A percentile compares a stretch with the other conserved stretches of the same genome.
phyloP scores from a whole-genome alignment of 2,329 filamentous ascomycete genomes.

The Aspergillus oerlinghausenensis region DNA sequence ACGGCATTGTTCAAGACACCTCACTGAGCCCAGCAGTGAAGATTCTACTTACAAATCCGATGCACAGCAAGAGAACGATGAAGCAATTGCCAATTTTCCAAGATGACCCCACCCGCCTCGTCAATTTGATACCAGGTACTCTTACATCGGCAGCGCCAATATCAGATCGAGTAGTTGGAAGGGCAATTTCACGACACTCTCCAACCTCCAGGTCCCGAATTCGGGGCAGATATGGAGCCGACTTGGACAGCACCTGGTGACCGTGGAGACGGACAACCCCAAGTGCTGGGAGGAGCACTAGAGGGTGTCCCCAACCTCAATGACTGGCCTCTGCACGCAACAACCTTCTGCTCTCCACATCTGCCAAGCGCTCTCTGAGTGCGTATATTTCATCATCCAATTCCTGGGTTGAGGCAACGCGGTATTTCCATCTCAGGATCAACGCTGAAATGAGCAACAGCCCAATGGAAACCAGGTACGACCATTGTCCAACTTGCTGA shows the following conservation, averaged over 20 bases:
- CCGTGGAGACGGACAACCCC: too few relatives aligned
- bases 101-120: background rate
- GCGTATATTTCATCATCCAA: conserved; percentile 26
- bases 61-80: background rate
- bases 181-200: background rate
- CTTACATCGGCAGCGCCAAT: background rate
- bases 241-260: background rate
- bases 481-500: conserved; percentile 31
- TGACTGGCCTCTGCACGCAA: background rate
- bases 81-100: background rate
- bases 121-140: background rate
- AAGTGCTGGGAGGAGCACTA: too few relatives aligned
- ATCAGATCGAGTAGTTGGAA: background rate
- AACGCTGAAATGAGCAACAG: conserved; percentile 26
- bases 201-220: background rate
- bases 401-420: conserved; percentile 22
- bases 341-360: background rate
- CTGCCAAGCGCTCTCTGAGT: conserved; percentile 8
- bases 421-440: conserved; percentile 23
- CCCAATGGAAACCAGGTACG: conserved; percentile 22
- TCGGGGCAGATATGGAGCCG: background rate
- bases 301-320: too few relatives aligned
- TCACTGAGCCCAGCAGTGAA: background rate
- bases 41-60: background rate
- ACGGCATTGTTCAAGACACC: background rate